Conservation (phyloP, 345 rosid genomes). For the Litchi chinensis region DNA sequence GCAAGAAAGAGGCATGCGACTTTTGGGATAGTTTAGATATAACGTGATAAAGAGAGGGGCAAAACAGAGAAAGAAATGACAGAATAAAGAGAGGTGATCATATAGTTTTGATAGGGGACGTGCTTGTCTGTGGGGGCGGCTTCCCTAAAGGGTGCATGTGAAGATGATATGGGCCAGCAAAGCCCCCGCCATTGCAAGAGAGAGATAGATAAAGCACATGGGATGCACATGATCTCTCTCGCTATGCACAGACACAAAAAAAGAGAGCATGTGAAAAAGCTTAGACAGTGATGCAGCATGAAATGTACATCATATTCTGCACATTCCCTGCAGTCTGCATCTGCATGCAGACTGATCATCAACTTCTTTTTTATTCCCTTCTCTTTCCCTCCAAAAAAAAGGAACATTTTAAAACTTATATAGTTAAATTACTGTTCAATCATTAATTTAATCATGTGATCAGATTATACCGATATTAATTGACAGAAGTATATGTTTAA, state of each 20-base stretch:
- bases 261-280: constrained; percentile 34
- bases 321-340: constrained; percentile 56
- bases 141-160: constrained; percentile 62
- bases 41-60: background rate
- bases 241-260: background rate
- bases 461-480: background rate
- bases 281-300: constrained; percentile 52
- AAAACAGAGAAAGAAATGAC: background rate
- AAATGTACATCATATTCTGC: constrained; percentile 59
- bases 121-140: constrained; percentile 23
- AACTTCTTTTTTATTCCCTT: background rate
- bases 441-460: background rate
- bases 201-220: constrained; percentile 30
- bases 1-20: background rate
- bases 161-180: constrained; percentile 64
- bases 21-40: background rate
- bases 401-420: background rate
- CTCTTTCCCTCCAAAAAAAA: background rate
- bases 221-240: constrained; percentile 33
- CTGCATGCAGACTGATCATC: constrained; percentile 10
- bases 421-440: no score
- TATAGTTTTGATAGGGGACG: background rate
- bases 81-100: no score
- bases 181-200: constrained; percentile 22
- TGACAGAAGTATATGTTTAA: no score